Evolutionary conservation across 2,329 filamentous ascomycete species (phyloP).

Genomic region (Penicillium oxalicum): DNA sequence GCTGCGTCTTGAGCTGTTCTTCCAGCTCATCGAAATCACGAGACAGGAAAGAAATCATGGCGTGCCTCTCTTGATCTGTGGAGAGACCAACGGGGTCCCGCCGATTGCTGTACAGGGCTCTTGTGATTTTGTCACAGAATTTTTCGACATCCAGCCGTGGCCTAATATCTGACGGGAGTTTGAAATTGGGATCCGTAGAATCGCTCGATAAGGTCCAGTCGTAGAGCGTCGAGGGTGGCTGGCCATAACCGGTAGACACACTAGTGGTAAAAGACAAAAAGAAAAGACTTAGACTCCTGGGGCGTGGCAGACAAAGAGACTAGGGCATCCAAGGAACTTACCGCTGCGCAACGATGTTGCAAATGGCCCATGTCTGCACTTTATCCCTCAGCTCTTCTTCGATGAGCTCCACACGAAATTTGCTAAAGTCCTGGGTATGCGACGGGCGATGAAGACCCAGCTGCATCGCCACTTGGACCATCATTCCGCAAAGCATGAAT

Average conservation of each 20-base stretch:
- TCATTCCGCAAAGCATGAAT: constrained; percentile 60
- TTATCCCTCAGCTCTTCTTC: constrained; percentile 60
- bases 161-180: constrained; percentile 48
- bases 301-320: not conserved
- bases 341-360: constrained; percentile 63
- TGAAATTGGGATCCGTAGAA: constrained; percentile 41
- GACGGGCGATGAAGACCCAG: constrained; percentile 60
- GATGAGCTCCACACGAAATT: constrained; percentile 48
- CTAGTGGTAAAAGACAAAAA: constrained; percentile 27
- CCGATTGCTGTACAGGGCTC: constrained; percentile 52
- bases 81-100: constrained; percentile 49
- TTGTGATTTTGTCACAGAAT: constrained; percentile 54
- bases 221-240: constrained; percentile 57
- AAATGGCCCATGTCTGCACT: constrained; percentile 61
- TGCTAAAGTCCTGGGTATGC: constrained; percentile 53
- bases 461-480: constrained; percentile 64
- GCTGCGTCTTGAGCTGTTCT: constrained; percentile 42
- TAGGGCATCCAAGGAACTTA: constrained; percentile 27
- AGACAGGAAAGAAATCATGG: constrained; percentile 42
- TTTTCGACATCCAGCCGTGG: constrained; percentile 52
- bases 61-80: constrained; percentile 39
- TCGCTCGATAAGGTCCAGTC: constrained; percentile 51
- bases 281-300: not conserved
- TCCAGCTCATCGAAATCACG: constrained; percentile 48
- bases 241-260: constrained; percentile 63